Base-by-base conservation (phyloP, 805 yeast genomes). In the Myxozyma monticola region DNA sequence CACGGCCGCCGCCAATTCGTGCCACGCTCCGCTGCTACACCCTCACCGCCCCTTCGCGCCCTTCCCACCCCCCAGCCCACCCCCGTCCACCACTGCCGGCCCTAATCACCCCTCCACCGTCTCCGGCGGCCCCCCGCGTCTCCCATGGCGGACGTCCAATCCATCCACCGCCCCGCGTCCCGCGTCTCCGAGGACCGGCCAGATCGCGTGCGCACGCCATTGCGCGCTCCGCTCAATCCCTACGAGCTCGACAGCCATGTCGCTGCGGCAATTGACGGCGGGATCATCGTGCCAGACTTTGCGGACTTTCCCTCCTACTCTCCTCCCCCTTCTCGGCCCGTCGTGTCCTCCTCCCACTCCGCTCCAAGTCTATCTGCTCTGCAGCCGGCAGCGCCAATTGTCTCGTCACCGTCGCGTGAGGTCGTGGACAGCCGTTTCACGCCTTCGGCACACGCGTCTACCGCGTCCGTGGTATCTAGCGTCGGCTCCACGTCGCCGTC, bases 231-330 rank as follows among this genome's bases (percentile, higher is more conserved):
- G 14, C 33, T 14, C 10, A 10, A 14, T 10, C 33, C 14, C 14
- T 29, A 14, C 35, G 17, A 10, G 17, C 35, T 9, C 35, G 17
- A n/a, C 35, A 9, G 12, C 17, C 35, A 31, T 15, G 35, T 6
- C 8, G 7, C 35, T 6, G 35, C 39, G 9, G 37, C 20, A 18
- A 15, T 30, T 15, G 41, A 40, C 8, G 31, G 40, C 18, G 45
- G 34, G 5, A 44, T 48, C 30, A 42, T 41, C 29, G 41, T 48
- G 29, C 56, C 52, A 6, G 53, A 52, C 33, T 52, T 52, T 37
- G 42, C 52, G 14, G 52, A 46, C 41, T 48, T 52, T 33, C 38
- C 56, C 2, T 43, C 49, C 24, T 52, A 51, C 35, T 36, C 48
- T 4, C 37, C 44, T 1, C 48, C 49, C 9, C 40, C 20, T 28